Evolutionary conservation across 2,329 filamentous ascomycete species (phyloP).

Genomic region (Metarhizium guizhouense): DNA sequence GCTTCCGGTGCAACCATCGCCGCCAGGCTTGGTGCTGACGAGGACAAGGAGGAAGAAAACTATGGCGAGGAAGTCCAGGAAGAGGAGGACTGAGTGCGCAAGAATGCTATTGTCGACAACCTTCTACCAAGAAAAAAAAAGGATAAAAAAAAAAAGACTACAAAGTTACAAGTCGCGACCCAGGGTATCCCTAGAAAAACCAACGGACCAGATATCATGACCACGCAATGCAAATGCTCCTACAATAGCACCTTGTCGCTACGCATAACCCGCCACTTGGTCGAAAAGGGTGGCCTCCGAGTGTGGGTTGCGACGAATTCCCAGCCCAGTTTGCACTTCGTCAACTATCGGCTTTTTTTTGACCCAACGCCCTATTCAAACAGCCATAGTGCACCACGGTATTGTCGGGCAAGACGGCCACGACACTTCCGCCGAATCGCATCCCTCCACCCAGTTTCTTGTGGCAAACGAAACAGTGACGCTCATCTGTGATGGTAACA

Average conservation of each 20-base stretch:
- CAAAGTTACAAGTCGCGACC: background rate
- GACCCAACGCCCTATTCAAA: slow-evolving; percentile 40
- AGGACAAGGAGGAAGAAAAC: slow-evolving; percentile 60
- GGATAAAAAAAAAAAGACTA: background rate
- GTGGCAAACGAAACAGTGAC: slow-evolving; percentile 85
- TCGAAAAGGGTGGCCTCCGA: background rate
- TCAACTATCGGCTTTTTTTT: slow-evolving; percentile 24
- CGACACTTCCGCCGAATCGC: slow-evolving; percentile 80
- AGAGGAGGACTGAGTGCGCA: slow-evolving; percentile 39
- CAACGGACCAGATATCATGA: background rate
- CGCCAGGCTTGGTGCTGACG: slow-evolving; percentile 29
- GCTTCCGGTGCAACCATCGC: slow-evolving; percentile 9
- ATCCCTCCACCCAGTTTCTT: slow-evolving; percentile 82
- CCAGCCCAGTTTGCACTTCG: slow-evolving; percentile 28
- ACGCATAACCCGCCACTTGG: background rate
- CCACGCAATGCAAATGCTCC: slow-evolving; percentile 13
- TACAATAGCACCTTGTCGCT: slow-evolving; percentile 6
- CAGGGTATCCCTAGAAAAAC: slow-evolving; percentile 18
- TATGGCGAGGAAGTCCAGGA: slow-evolving; percentile 80
- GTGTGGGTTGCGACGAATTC: slow-evolving; percentile 17
- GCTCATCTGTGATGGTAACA: slow-evolving; percentile 78
- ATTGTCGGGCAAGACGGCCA: slow-evolving; percentile 81
- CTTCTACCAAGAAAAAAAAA: background rate
- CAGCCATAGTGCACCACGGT: slow-evolving; percentile 77
- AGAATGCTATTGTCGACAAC: background rate